Evolutionary conservation across 2,329 filamentous ascomycete genomes (phyloP).

Genomic region (Colletotrichum somersetense): DNA sequence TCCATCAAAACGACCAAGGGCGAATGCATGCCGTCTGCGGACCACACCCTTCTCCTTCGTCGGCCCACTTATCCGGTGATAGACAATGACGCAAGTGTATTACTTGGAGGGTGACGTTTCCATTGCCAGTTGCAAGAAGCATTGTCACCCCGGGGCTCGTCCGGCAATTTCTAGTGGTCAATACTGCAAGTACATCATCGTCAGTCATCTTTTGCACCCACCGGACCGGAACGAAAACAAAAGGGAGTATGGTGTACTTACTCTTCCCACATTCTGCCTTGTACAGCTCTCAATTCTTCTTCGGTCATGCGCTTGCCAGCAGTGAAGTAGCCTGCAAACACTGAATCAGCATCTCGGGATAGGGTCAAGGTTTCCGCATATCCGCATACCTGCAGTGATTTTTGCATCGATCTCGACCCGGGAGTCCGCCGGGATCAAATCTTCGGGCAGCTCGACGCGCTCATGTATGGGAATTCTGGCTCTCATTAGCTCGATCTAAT

Average conservation of each 20-base stretch:
- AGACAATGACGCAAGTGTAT: not conserved
- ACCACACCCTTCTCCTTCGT: not conserved
- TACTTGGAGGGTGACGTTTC: conserved; percentile 1
- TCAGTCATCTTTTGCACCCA: conserved; percentile 3
- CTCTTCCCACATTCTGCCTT: conserved; percentile 93
- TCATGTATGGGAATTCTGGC: conserved; percentile 86
- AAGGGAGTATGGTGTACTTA: conserved; percentile 51
- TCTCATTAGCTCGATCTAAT: conserved; percentile 37
- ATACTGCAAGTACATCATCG: conserved; percentile 49
- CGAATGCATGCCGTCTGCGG: not conserved
- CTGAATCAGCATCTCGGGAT: conserved; percentile 9
- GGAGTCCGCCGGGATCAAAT: conserved; percentile 93
- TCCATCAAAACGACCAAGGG: not conserved
- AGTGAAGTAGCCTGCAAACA: conserved; percentile 77
- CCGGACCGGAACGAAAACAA: not conserved
- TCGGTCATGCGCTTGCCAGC: conserved; percentile 90
- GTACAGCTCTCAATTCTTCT: conserved; percentile 86
- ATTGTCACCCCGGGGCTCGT: not conserved
- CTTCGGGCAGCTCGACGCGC: conserved; percentile 90
- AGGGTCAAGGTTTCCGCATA: conserved; percentile 3
- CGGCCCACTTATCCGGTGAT: conserved; percentile 11
- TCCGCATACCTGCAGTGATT: conserved; percentile 85
- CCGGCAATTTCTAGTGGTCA: conserved; percentile 51
- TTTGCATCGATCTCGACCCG: conserved; percentile 99
- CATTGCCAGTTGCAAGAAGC: conserved; percentile 28